Evolutionary conservation across 176 grass and related monocot genomes (phyloP).

Genomic region (Secale cereale): DNA sequence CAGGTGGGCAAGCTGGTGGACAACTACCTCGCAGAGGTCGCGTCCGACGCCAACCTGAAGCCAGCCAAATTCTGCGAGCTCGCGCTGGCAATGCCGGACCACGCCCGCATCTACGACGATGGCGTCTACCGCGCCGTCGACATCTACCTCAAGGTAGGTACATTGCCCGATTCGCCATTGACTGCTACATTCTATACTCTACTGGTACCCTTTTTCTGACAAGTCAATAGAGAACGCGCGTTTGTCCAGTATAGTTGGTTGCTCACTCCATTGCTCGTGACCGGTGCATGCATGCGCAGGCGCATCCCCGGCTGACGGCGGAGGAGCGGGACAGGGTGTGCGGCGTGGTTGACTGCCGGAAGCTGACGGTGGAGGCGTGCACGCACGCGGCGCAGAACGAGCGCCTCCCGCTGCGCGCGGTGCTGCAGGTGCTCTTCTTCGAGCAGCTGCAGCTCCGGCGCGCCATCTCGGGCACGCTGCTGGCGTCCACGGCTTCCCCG

Average conservation of each 20-base stretch:
- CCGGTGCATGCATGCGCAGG: slow-evolving; percentile 16
- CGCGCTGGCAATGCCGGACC: slow-evolving; percentile 68
- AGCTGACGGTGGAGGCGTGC: slow-evolving; percentile 94
- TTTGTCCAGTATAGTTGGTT: neutral
- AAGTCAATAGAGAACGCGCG: neutral
- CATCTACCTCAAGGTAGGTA: slow-evolving; percentile 86
- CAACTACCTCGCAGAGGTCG: slow-evolving; percentile 83
- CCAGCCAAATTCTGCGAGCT: slow-evolving; percentile 66
- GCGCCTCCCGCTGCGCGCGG: slow-evolving; percentile 82
- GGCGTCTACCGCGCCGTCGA: slow-evolving; percentile 83
- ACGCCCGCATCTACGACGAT: slow-evolving; percentile 73
- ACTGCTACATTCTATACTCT: neutral
- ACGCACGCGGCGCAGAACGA: slow-evolving; percentile 97
- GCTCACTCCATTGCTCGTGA: neutral
- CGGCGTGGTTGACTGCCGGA: slow-evolving; percentile 76
- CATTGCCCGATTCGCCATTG: neutral
- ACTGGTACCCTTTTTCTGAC: neutral
- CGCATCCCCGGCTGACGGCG: slow-evolving; percentile 60
- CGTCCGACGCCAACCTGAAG: slow-evolving; percentile 76
- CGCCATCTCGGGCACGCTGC: slow-evolving; percentile 63
- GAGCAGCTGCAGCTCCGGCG: slow-evolving; percentile 89
- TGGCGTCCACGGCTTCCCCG: slow-evolving; percentile 5
- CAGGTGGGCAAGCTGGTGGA: slow-evolving; percentile 86
- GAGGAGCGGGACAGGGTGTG: slow-evolving; percentile 75
- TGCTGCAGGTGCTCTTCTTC: slow-evolving; percentile 99